Base-by-base conservation (phyloP, 1,284 basidiomycete species). In the Ganoderma leucocontextum region DNA sequence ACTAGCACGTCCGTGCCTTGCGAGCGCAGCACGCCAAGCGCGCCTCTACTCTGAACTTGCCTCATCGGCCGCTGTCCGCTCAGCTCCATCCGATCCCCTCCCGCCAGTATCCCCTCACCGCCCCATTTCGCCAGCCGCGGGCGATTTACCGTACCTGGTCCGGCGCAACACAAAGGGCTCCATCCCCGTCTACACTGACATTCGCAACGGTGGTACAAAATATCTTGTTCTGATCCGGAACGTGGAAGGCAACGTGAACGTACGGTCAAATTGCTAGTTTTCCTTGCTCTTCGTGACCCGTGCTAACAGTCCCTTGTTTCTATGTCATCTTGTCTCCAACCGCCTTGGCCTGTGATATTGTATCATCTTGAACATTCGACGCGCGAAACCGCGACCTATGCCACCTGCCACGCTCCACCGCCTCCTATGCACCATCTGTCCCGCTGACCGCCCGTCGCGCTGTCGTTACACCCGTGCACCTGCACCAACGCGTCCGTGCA, bases 151-250 rank as follows among this genome's bases (percentile, higher is more conserved):
- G 49, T 93, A 92, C 79, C 86, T 85, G 68, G 82, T 93, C 63
- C 84, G 85, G 38, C 86, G 91, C 70, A 93, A 91, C 78, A 78
- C 85, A 52, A 83, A 83, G 64, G 90, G 90, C 44, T 85, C 86
- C 61, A 83, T 93, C 36, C 91, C 91, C 61, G 89, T 93, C 29
- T 93, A 92, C 78, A 87, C 89, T 49, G 90, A 93, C 78, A 78
- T 91, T 64, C 88, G 89, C 72, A 91, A 90, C 77, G 86, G 80
- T 39, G 85, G 89, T 68, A 85, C 88, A 7, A 85, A 86, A 67
- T 82, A 87, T 73, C 80, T 86, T 39, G 79, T 85, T 53, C 79
- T 80, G 25, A 80, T 88, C 67, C 81, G 82, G 62, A 85, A 87
- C 77, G 80, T 88, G 7, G 76, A 85, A 53, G 87, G 87, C 19